Base-by-base conservation (phyloP, 768 basidiomycete genomes). In the Paxillus involutus region DNA sequence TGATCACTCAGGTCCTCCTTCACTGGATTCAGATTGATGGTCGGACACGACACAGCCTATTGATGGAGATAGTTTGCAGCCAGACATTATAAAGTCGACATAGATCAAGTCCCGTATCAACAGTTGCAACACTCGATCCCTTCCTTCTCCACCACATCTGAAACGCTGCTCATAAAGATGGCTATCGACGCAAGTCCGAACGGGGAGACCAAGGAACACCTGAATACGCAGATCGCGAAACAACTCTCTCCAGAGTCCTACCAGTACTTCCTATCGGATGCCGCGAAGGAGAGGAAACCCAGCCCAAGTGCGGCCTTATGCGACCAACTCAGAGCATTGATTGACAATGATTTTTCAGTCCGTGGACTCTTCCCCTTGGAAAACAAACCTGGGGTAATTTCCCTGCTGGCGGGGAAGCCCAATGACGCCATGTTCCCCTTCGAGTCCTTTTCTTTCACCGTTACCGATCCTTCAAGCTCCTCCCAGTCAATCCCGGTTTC, bases 361-460 rank as follows among this genome's bases (percentile, higher is more conserved):
- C 77, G 85, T 57, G 69, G 84, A 13, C 78, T 96, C n/a, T 80
- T 84, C 53, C 91, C 86, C 0, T 77, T 94, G 26, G 96, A 98
- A 70, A 77, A 78, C 19, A 80, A 74, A 1, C 92, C 94, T 0
- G 90, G 90, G 0, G 67, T 91, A 36, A 85, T 94, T 51, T 91
- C 88, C 3, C 69, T 94, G 32, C 81, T 95, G 7, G 94, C 94
- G 0, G 96, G 96, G 26, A 94, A 95, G 70, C 96, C 96, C 6
- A 95, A 96, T 64, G 79, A 86, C 7, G 75, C 79, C n/a, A 89
- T 91, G 17, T 98, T 98, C 74, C 96, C 96, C 1, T 91, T 98
- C 74, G 84, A 85, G 2, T 85, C 87, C 0, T 74, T 98, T 60
- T 85, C 80, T 51, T 84, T 91, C 69, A 81, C 76, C 2, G 77